These are phyloP conservation scores for Entrophospora sp. DNA, from an alignment of 192 early-diverging fungal species.

Conservation along the genomic window DNA sequence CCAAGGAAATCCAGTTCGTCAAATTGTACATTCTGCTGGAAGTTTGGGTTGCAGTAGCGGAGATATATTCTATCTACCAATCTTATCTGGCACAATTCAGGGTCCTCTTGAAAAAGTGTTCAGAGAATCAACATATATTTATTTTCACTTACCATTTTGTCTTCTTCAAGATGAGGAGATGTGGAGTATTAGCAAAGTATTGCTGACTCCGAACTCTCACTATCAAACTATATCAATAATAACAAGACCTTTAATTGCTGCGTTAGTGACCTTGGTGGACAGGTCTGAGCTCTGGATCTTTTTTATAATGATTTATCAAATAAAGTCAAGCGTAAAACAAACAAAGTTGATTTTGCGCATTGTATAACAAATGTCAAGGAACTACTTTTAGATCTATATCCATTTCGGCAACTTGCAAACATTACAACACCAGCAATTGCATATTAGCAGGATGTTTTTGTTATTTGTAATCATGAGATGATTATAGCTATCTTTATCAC, in stretches of 20 bases:
- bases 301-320: not conserved
- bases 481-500: no score
- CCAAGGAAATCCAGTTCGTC: not conserved
- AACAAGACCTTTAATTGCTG: not conserved
- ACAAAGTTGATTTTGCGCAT: not conserved
- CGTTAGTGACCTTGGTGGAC: conserved; percentile 4
- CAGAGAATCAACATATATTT: not conserved
- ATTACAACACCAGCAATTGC: not conserved
- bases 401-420: not conserved
- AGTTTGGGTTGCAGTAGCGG: not conserved
- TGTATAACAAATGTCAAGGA: not conserved
- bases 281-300: not conserved
- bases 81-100: conserved; percentile 6
- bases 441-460: no score
- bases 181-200: not conserved
- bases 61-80: not conserved
- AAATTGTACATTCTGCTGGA: not conserved
- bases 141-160: not conserved
- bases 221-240: not conserved
- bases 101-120: conserved; percentile 1
- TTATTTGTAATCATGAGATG: no score
- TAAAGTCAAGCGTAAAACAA: not conserved
- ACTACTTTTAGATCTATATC: not conserved
- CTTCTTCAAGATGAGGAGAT: not conserved
- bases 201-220: not conserved